Conservation (phyloP, 2,329 filamentous ascomycete genomes). For the Penicillium palitans region DNA sequence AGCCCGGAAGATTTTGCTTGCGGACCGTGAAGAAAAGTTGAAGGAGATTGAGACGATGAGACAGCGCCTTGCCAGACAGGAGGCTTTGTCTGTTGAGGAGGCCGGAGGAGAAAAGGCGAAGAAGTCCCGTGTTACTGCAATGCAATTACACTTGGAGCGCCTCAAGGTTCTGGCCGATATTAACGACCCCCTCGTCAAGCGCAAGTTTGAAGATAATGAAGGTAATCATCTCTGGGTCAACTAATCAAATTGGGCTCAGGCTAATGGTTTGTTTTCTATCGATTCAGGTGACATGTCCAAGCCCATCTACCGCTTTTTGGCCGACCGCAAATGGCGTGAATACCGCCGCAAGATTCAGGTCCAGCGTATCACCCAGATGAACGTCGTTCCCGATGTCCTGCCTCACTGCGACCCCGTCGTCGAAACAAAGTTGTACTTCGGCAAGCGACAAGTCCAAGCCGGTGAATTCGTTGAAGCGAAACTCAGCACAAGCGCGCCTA, state of each 20-base stretch:
- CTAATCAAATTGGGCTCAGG: neutral
- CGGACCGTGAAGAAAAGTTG: conserved; percentile 80
- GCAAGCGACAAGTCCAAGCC: conserved; percentile 66
- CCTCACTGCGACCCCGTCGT: conserved; percentile 74
- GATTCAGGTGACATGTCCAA: conserved; percentile 84
- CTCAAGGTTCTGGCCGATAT: conserved; percentile 90
- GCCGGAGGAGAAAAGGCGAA: conserved; percentile 66
- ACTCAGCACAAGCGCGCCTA: conserved; percentile 71
- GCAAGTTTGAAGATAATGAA: conserved; percentile 85
- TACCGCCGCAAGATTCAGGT: conserved; percentile 76
- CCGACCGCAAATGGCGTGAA: conserved; percentile 81
- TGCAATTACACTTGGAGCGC: conserved; percentile 71
- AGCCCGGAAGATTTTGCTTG: conserved; percentile 76
- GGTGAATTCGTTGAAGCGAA: conserved; percentile 76
- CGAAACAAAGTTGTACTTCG: conserved; percentile 81
- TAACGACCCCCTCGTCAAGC: conserved; percentile 92
- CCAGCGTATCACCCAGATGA: conserved; percentile 84
- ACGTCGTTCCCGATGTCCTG: conserved; percentile 84
- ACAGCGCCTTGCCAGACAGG: conserved; percentile 66
- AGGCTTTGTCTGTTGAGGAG: conserved; percentile 58
- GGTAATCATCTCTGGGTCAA: conserved; percentile 55
- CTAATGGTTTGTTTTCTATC: conserved; percentile 22
- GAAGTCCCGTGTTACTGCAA: conserved; percentile 65
- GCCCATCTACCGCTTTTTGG: conserved; percentile 89
- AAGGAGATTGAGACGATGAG: conserved; percentile 67